Base-by-base conservation (phyloP, 306 rosid genomes). In the Mucuna pruriens region DNA sequence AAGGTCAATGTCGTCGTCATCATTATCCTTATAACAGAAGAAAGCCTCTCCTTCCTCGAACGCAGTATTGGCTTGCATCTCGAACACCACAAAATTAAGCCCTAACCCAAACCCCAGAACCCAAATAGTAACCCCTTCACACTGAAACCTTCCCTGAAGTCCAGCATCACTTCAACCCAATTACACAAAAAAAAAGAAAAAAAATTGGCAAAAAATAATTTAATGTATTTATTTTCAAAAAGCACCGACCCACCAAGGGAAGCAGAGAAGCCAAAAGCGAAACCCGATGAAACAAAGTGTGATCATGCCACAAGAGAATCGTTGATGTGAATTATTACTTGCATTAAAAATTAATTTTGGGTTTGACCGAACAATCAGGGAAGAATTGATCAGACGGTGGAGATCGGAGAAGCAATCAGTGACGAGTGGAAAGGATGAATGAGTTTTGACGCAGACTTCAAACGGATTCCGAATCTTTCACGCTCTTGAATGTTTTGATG, bases 1-100 rank as follows among this genome's bases (percentile, higher is more conserved):
- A 78, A 82, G 88, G 84, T 88, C 87, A 87, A 75, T 63, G 70
- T 73, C 75, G 65, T 82, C 78, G 68, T 74, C 91, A 79, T 75
- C 86, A 23, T 75, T 84, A 48, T 85, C 85, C 61, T 79, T 80
- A 84, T 58, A 76, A 88, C 40, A 61, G 17, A 52, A 81, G 82
- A 77, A 31, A 76, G 95, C 91, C 85, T 89, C 91, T 70, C 91
- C 94, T 80, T 91, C 97, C 77, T 87, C 92, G 42, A 77, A 84
- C 80, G 88, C 91, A 39, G 65, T 73, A 76, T 73, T 73, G 54
- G 80, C 82, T 76, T 80, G 85, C 91, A 91, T 87, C 36, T 55
- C 67, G 75, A 73, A 60, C 66, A 60, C 38, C 84, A 46, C 39
- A 75, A 44, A 80, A 68, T 83, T 80, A 33, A 72, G 75, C 80